A percentile compares a stretch with the other conserved stretches of the same genome.
phyloP scores from a whole-genome alignment of 108 stramenopile genomes.

The Skeletonema tropicum region DNA sequence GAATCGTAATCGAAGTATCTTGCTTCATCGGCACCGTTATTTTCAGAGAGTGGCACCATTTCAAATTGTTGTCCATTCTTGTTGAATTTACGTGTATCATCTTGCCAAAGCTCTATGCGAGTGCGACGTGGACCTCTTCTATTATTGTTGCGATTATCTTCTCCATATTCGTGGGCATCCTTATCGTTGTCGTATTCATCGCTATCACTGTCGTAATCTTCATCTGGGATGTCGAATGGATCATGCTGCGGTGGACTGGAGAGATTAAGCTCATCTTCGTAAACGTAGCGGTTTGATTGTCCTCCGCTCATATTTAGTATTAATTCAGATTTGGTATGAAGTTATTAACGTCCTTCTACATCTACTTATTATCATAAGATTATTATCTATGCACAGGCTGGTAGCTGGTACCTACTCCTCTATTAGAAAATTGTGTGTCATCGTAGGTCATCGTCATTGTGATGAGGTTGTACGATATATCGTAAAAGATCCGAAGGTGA shows the following conservation, averaged over 20 bases:
- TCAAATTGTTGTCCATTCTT: not conserved
- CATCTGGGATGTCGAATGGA: not conserved
- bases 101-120: conserved; percentile 15
- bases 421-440: too few species aligned
- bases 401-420: too few species aligned
- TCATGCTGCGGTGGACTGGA: not conserved
- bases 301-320: too few species aligned
- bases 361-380: too few species aligned
- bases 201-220: conserved; percentile 5
- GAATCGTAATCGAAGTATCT: conserved; percentile 6
- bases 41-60: not conserved
- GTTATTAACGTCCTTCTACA: too few species aligned
- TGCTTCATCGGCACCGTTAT: not conserved
- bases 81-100: conserved; percentile 11
- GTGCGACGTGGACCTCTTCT: not conserved
- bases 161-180: conserved; percentile 1
- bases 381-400: too few species aligned
- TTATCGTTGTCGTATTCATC: not conserved
- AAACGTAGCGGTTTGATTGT: not conserved
- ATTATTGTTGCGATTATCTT: not conserved
- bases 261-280: not conserved
- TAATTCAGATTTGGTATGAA: too few species aligned
- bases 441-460: too few species aligned
- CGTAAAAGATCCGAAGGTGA: too few species aligned
- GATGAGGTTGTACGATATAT: too few species aligned